Conservation (phyloP, 1,284 basidiomycete genomes). For the Ustilago cynodontis region DNA sequence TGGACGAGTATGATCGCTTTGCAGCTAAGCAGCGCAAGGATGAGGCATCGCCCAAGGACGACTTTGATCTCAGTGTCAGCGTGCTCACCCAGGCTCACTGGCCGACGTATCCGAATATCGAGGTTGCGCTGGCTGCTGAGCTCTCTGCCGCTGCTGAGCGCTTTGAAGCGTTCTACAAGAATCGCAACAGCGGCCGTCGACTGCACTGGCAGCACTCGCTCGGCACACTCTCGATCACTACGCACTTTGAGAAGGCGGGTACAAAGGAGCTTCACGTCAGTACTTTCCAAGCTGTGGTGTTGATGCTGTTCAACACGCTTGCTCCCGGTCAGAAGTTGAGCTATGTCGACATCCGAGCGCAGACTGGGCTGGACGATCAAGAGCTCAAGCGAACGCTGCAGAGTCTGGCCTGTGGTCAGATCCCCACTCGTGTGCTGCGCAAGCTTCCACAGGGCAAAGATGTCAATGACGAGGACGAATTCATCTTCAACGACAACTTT, state of each 20-base stretch:
- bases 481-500: constrained; percentile 86
- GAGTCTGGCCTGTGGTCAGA: constrained; percentile 89
- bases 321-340: constrained; percentile 73
- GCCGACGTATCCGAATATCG: constrained; percentile 71
- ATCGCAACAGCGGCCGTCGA: constrained; percentile 62
- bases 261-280: constrained; percentile 90
- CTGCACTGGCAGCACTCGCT: constrained; percentile 68
- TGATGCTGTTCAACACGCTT: constrained; percentile 86
- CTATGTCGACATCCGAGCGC: constrained; percentile 79
- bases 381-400: constrained; percentile 88
- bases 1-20: constrained; percentile 73
- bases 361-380: constrained; percentile 75
- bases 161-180: constrained; percentile 63
- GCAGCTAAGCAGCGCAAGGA: constrained; percentile 67
- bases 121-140: constrained; percentile 51
- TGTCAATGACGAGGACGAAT: constrained; percentile 81
- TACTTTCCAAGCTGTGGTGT: constrained; percentile 86
- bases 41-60: constrained; percentile 9
- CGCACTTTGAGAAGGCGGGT: constrained; percentile 72
- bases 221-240: constrained; percentile 59
- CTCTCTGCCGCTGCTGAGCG: constrained; percentile 40
- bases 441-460: constrained; percentile 86
- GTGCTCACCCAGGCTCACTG: constrained; percentile 75
- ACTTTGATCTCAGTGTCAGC: constrained; percentile 73
- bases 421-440: constrained; percentile 79